phyloP scores from a whole-genome alignment of 169 alveolate species.

The Plasmodium cynomolgi region DNA sequence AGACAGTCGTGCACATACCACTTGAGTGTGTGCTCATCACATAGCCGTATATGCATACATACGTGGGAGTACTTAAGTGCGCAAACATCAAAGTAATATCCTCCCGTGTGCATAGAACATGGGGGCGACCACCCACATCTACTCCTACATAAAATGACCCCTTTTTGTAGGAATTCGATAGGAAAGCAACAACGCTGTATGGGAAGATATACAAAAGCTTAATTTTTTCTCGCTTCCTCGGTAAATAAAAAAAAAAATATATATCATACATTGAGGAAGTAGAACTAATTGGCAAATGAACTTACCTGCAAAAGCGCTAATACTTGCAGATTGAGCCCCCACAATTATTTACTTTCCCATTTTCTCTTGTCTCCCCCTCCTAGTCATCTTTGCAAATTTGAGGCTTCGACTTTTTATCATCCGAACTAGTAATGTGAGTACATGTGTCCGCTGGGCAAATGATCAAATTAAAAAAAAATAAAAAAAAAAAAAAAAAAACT shows the following conservation, averaged over 20 bases:
- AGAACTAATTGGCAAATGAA: not conserved
- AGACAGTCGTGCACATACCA: not conserved
- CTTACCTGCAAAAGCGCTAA: not conserved
- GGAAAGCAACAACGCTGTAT: slow-evolving; percentile 20
- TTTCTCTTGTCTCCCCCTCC: not conserved
- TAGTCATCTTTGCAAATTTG: slow-evolving; percentile 37
- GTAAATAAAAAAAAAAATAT: slow-evolving; percentile 27
- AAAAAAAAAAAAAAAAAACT: not conserved
- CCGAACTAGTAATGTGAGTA: slow-evolving; percentile 61
- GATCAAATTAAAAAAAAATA: not conserved
- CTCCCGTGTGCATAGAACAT: not conserved
- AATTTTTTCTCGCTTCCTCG: slow-evolving; percentile 17
- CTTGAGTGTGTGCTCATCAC: not conserved
- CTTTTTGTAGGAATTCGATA: slow-evolving; percentile 44
- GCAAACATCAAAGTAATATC: not conserved
- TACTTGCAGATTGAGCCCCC: not conserved
- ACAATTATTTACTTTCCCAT: not conserved
- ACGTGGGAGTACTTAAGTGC: not conserved
- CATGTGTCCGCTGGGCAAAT: not conserved
- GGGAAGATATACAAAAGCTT: slow-evolving; percentile 48
- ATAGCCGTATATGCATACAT: not conserved
- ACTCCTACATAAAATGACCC: not conserved
- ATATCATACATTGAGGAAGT: not conserved
- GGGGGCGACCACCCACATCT: not conserved
- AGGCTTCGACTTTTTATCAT: slow-evolving; percentile 38